Evolutionary conservation across 441 rosid species (phyloP), one percentile per base, ranked within the genome.

Genomic region (Geranium incanum): DNA sequence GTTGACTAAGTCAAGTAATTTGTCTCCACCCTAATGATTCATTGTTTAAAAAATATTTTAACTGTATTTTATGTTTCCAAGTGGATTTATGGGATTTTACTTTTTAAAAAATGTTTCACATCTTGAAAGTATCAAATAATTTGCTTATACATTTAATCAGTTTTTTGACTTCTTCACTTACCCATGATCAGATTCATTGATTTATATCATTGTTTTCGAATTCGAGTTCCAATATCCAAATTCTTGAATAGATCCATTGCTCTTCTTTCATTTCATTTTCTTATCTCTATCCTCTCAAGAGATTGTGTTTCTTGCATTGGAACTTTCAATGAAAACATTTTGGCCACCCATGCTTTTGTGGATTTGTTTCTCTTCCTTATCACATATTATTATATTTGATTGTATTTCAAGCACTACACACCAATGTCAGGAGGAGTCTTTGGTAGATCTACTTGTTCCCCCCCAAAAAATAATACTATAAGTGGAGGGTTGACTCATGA

Each of bases 381-480:
- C 18, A 52, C 4, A 52, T 13, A 52, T 15, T 55, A 55, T 55
- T 55, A 55, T 55, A 55, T 55, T 55, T 55, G 62, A 55, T 55
- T 55, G 62, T 55, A 23, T 55, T 55, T 15, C 23, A 15, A 55
- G 16, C 62, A 55, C 15, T 15, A 16, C 23, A 55, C 16, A 55
- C 62, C 21, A 4, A 8, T 55, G 62, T 55, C 62, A 45, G 52
- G 52, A 45, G 52, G 52, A 45, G 52, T 1, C 52, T 45, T 43
- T 55, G 62, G 62, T 21, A 55, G 62, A 55, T 55, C 62, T 55
- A 55, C 19, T 15, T 55, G 62, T 55, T 55, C 62, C 62, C 62
- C 62, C 21, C 15, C 0, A 55, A 55, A 3, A 15, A 19, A 21
- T n/a, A 19, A 55, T 15, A 55, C 9, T 43, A 28, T 45, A 8